Conservation (phyloP, 2,329 filamentous ascomycete species). For the Mycocentrospora acerina region DNA sequence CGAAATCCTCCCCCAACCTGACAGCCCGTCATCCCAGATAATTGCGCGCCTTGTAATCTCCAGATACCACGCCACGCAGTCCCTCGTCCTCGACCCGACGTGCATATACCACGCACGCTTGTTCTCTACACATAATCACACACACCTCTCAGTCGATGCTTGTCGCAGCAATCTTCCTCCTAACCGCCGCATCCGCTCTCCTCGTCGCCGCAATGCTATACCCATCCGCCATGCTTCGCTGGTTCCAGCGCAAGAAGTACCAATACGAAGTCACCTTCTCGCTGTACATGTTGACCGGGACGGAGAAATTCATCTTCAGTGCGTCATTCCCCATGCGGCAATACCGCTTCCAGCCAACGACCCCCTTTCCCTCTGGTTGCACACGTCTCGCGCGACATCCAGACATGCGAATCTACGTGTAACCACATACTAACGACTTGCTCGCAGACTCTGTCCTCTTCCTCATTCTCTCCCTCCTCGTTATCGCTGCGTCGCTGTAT, state of each 20-base stretch:
- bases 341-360: no score
- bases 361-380: background rate
- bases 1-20: no score
- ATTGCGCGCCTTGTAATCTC: no score
- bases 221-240: conserved; percentile 66
- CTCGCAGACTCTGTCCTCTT: conserved; percentile 85
- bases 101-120: background rate
- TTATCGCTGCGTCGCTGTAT: conserved; percentile 86
- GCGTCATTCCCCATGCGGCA: conserved; percentile 50
- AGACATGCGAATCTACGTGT: no score
- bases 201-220: conserved; percentile 49
- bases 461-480: conserved; percentile 81
- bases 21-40: no score
- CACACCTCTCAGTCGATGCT: conserved; percentile 28
- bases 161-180: conserved; percentile 39
- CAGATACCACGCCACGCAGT: no score
- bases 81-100: no score
- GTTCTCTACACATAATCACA: no score
- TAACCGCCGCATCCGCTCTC: conserved; percentile 41
- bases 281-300: conserved; percentile 95
- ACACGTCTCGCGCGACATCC: background rate
- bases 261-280: conserved; percentile 97
- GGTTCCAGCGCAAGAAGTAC: conserved; percentile 93
- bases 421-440: conserved; percentile 8
- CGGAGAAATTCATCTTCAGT: conserved; percentile 98